Conservation (phyloP, 306 rosid species). For the Vigna angularis region DNA sequence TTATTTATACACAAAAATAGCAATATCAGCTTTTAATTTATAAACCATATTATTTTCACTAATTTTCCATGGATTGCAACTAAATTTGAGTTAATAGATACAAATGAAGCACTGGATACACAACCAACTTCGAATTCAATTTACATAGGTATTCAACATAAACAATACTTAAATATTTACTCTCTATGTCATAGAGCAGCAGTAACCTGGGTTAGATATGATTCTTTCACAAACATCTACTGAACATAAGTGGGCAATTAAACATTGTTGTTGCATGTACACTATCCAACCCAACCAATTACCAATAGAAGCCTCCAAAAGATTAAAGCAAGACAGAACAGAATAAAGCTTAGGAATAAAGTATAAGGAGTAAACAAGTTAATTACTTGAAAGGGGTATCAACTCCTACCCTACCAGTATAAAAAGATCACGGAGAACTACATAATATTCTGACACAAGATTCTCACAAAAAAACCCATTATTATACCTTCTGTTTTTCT, state of each 20-base stretch:
- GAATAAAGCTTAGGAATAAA: constrained; percentile 7
- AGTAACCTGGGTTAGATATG: constrained; percentile 12
- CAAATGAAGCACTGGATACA: constrained; percentile 8
- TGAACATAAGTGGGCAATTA: not conserved
- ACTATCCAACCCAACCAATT: constrained; percentile 4
- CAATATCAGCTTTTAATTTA: constrained; percentile 26
- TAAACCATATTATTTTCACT: constrained; percentile 6
- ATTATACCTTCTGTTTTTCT: constrained; percentile 77
- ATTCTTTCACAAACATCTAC: constrained; percentile 24
- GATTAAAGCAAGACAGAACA: constrained; percentile 18
- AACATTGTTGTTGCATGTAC: not conserved
- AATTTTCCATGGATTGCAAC: constrained; percentile 23
- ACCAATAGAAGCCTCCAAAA: constrained; percentile 24
- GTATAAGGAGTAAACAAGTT: not conserved
- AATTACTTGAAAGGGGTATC: constrained; percentile 26
- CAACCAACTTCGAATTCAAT: constrained; percentile 4
- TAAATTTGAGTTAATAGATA: constrained; percentile 10
- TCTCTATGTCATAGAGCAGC: constrained; percentile 9
- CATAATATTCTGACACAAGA: constrained; percentile 19
- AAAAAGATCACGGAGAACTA: constrained; percentile 2
- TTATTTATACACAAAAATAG: not conserved
- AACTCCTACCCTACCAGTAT: not conserved
- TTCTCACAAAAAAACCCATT: constrained; percentile 10
- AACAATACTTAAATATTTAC: not conserved
- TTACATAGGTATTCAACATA: constrained; percentile 16